Base-by-base conservation (phyloP, 345 rosid genomes). In the Combretum micranthum region DNA sequence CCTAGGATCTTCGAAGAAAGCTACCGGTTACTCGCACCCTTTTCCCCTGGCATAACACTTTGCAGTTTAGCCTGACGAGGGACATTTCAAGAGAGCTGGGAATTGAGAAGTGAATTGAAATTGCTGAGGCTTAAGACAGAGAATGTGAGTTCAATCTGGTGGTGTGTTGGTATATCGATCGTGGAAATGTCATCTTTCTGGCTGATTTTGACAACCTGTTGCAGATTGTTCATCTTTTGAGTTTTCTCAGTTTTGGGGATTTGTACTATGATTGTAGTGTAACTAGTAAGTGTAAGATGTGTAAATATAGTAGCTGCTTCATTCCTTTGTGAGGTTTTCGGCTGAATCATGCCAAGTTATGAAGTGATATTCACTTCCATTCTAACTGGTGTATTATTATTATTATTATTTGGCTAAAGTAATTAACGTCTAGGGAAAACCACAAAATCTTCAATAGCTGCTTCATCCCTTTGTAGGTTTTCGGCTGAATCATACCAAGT, bases 1-100 rank as follows among this genome's bases (percentile, higher is more conserved):
- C 69, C 70, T 80, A 93, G 97, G 99, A 94, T 68, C 83, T 94
- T n/a, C 76, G 97, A 62, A 77, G 99, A 75, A 90, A 90, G 82
- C 99, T 90, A 56, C 99, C 97, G 0, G 97, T 90, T 52, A 94
- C 97, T 53, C 80, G 96, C 43, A 94, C 96, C 60, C 68, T 85
- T 49, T 94, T 94, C 75, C 97, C 97, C 26, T 90, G 97, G 99
- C 93, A 90, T 46, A 79, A 83, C 80, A 81, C 95, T 6, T 76
- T 87, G 47, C 97, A 87, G 59, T 90, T 90, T 62, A 94, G 87
- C 79, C 71, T 94, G 63, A 94, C 99, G 46, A 83, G 86, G 77
- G 99, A 94, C 63, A 89, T 90, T 20, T 72, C 87, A 59, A 85
- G 83, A 71, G 92, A 94, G 75, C 84, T 94, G 55, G 97, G 92